Conservation (phyloP, 2,329 filamentous ascomycete genomes). For the Neonectria faginata region DNA sequence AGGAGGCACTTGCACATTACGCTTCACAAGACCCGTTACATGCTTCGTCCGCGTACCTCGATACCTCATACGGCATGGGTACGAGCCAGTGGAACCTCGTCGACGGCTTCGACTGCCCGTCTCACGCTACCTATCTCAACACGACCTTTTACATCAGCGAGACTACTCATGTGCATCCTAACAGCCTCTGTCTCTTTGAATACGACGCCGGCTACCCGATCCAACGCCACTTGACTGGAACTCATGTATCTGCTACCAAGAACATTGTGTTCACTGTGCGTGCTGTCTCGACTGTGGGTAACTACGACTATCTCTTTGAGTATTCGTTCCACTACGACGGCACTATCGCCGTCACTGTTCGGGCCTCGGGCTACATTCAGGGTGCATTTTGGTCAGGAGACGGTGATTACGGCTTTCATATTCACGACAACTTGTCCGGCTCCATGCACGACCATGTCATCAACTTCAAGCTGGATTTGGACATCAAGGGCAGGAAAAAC, state of each 20-base stretch:
- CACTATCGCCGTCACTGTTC: conserved; percentile 62
- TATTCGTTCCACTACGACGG: conserved; percentile 65
- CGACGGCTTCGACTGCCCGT: conserved; percentile 29
- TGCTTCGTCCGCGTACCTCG: conserved; percentile 24
- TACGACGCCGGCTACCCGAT: conserved; percentile 26
- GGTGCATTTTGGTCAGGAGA: conserved; percentile 59
- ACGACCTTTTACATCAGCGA: conserved; percentile 12
- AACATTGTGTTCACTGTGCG: conserved; percentile 56
- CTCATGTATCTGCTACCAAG: conserved; percentile 59
- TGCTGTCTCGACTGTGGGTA: conserved; percentile 62
- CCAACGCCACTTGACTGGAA: conserved; percentile 53
- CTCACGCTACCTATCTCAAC: conserved; percentile 29
- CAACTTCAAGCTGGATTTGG: conserved; percentile 67
- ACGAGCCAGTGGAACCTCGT: conserved; percentile 21
- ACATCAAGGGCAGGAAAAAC: conserved; percentile 62
- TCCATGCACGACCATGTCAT: conserved; percentile 68
- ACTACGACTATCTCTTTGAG: conserved; percentile 65
- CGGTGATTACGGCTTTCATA: conserved; percentile 62
- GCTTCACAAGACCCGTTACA: conserved; percentile 28
- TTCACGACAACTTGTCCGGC: conserved; percentile 60
- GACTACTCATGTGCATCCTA: conserved; percentile 7
- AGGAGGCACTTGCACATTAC: conserved; percentile 29
- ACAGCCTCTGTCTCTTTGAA: conserved; percentile 29
- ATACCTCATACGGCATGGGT: conserved; percentile 28
- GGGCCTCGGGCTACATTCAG: conserved; percentile 67